Base-by-base conservation (phyloP, 164 flowering plant genomes). In the Akebia trifoliata region DNA sequence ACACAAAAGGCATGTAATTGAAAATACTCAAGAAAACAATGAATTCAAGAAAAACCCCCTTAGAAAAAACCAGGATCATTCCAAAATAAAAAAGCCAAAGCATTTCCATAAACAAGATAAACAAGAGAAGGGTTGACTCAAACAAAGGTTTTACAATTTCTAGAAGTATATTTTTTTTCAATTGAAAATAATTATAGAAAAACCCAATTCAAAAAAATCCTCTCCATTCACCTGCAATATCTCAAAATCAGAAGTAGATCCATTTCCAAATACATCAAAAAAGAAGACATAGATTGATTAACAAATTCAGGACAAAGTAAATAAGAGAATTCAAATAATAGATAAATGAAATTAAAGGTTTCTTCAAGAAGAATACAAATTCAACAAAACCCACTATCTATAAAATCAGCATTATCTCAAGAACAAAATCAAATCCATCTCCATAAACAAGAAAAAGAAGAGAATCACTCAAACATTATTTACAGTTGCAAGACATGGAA, bases 361-460 rank as follows among this genome's bases (percentile, higher is more conserved):
- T n/a, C n/a, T n/a, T n/a, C n/a, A n/a, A n/a, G n/a, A n/a, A n/a
- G n/a, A n/a, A n/a, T n/a, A n/a, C 20, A 38, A 15, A 4, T 37
- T 11, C 26, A 55, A 30, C 46, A 55, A 28, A 20, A 9, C 29
- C 14, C 37, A 8, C n/a, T 7, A 6, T 21, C 28, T 2, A 12
- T 12, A 54, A 37, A 38, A 54, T 8, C 30, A 54, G 30, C 60
- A 56, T 29, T 42, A 4, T 37, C 8, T 39, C n/a, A 2, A 11
- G 56, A 38, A 37, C 38, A 29, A 18, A 46, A 62, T 7, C 21
- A 56, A 38, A 30, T 11, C 42, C 48, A 56, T 37, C 48, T 39
- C 24, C 22, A 26, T 21, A 21, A 24, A 4, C 50, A 21, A 5
- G 29, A 20, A 44, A 32, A 32, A 12, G 32, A 15, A 29, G 17